Evolutionary conservation across 2,329 filamentous ascomycete genomes (phyloP).

Genomic region (Nothophaeocryptopus gaeumannii): DNA sequence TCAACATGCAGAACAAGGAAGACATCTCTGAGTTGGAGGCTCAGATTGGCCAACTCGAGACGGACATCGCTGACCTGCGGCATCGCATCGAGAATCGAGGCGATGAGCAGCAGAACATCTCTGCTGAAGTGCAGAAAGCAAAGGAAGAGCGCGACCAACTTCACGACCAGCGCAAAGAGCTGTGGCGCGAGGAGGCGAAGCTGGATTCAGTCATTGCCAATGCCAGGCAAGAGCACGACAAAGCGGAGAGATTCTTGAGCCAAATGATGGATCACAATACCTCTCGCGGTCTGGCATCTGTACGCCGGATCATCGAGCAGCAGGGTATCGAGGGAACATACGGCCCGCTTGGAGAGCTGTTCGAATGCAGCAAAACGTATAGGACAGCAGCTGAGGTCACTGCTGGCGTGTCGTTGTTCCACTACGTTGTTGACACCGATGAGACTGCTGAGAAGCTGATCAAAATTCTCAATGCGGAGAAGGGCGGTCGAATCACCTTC

Average conservation of each 20-base stretch:
- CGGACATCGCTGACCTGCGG: slow-evolving; percentile 67
- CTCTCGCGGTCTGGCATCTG: slow-evolving; percentile 78
- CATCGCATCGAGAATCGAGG: slow-evolving; percentile 75
- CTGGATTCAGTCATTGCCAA: slow-evolving; percentile 74
- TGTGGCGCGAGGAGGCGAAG: slow-evolving; percentile 87
- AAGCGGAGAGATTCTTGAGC: slow-evolving; percentile 72
- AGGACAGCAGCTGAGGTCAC: slow-evolving; percentile 46
- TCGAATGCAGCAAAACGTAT: slow-evolving; percentile 49
- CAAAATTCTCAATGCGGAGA: slow-evolving; percentile 73
- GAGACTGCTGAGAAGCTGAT: slow-evolving; percentile 80
- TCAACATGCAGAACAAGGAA: slow-evolving; percentile 78
- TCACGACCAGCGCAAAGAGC: slow-evolving; percentile 79
- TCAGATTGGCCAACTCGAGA: slow-evolving; percentile 69
- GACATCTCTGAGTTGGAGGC: slow-evolving; percentile 71
- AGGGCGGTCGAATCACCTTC: slow-evolving; percentile 85
- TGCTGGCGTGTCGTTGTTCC: slow-evolving; percentile 87
- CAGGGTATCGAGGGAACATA: slow-evolving; percentile 81
- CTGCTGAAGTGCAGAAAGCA: slow-evolving; percentile 70
- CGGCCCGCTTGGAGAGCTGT: slow-evolving; percentile 88
- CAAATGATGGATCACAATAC: slow-evolving; percentile 89
- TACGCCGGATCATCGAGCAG: slow-evolving; percentile 77
- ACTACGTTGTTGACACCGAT: slow-evolving; percentile 92
- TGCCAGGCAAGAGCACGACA: slow-evolving; percentile 71
- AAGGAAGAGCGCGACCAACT: slow-evolving; percentile 76
- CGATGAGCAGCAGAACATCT: slow-evolving; percentile 67